Percentiles rank a stretch among this genome's conserved stretches.
Conservation (phyloP, 345 rosid species). For the Aethionema arabicum region DNA sequence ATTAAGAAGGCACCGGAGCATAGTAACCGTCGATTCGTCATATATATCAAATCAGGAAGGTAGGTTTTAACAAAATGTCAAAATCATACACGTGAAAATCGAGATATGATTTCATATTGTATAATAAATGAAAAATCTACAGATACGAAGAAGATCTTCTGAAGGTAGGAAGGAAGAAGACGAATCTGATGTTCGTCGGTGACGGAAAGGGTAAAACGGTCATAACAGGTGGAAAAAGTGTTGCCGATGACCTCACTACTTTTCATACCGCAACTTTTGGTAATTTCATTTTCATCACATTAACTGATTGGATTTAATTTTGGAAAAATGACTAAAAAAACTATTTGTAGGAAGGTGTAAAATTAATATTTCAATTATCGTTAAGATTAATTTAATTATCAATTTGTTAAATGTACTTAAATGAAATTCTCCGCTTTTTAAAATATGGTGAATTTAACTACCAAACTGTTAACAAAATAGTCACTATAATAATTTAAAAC, state of each 20-base stretch:
- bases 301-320: no score
- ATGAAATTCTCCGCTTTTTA: no score
- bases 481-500: no score
- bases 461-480: no score
- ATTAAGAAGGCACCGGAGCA: constrained; percentile 83
- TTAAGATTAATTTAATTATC: no score
- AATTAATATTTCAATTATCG: no score
- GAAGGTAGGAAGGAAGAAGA: constrained; percentile 90
- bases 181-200: constrained; percentile 82
- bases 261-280: constrained; percentile 96
- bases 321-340: no score
- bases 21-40: constrained; percentile 62
- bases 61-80: constrained; percentile 31
- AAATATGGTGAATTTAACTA: no score
- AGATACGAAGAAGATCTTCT: constrained; percentile 75
- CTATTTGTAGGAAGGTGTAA: no score
- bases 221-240: constrained; percentile 68
- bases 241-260: constrained; percentile 62
- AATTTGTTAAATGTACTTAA: no score
- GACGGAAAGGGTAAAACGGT: constrained; percentile 88
- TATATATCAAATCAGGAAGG: constrained; percentile 89
- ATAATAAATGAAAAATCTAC: background rate
- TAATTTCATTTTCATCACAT: constrained; percentile 29
- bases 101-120: no score
- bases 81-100: no score